Conservation (phyloP, 768 basidiomycete species). For the Tremella yokohamensis region DNA sequence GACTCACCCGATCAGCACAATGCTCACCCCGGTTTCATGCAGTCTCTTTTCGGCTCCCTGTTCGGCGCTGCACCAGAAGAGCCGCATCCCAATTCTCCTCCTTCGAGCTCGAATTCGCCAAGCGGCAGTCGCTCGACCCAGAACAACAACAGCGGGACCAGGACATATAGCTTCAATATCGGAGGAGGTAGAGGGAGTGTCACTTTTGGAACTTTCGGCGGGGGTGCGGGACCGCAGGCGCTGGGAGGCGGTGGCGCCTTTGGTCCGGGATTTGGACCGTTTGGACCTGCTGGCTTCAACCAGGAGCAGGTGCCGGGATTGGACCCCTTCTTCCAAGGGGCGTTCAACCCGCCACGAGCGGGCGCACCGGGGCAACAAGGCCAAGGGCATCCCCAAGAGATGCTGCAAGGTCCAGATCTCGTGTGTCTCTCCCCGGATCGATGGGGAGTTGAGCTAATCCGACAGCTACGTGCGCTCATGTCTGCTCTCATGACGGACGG, state of each 20-base stretch:
- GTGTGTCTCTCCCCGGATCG: no score
- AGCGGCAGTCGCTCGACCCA: not conserved
- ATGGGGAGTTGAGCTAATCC: slow-evolving; percentile 7
- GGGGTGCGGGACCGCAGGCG: slow-evolving; percentile 3
- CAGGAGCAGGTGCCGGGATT: no score
- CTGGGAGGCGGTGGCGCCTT: slow-evolving; percentile 12
- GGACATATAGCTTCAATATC: slow-evolving; percentile 36
- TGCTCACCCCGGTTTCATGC: slow-evolving; percentile 16
- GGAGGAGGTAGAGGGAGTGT: slow-evolving; percentile 38
- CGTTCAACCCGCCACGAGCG: no score
- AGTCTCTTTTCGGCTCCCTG: slow-evolving; percentile 22
- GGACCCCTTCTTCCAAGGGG: no score
- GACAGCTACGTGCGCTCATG: slow-evolving; percentile 32
- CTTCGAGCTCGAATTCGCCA: not conserved
- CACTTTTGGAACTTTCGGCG: slow-evolving; percentile 26
- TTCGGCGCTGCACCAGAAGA: slow-evolving; percentile 19
- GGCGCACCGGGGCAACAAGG: no score
- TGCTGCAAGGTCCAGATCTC: slow-evolving; percentile 3
- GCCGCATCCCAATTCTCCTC: not conserved
- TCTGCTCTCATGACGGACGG: slow-evolving; percentile 27
- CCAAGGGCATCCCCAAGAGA: not conserved
- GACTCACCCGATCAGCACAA: not conserved
- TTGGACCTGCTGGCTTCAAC: slow-evolving; percentile 6
- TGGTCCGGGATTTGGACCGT: slow-evolving; percentile 4
- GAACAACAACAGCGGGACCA: slow-evolving; percentile 12